Base-by-base conservation (phyloP, 164 flowering plant species). In the Malania oleifera region DNA sequence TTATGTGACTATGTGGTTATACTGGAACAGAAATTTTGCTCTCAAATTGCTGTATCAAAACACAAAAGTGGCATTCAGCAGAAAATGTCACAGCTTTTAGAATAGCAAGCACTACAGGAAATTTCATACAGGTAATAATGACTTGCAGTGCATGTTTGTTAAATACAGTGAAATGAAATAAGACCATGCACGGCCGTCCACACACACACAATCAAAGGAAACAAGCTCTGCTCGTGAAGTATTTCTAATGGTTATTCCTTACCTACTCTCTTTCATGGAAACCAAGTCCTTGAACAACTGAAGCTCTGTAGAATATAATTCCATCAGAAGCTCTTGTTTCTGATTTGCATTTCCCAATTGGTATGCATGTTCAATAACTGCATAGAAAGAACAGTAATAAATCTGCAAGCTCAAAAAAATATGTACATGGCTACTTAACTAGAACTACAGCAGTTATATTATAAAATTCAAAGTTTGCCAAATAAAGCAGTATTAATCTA, bases 361-460 rank as follows among this genome's bases (percentile, higher is more conserved):
- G 70, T 83, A 91, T 31, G 93, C 93, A 71, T 88, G 96, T 61
- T 93, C 97, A 75, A 91, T 63, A 55, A 93, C 99, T 93, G 80
- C 53, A 35, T 18, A 24, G 22, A 35, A 53, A 52, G 12, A 50
- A 19, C 11, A 35, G n/a, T 50, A 26, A 38, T 31, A 31, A 11
- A 54, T 17, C 38, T 38, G 25, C 26, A 34, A n/a, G 20, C 0
- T 31, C 10, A 6, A 39, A 5, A n/a, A 15, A 49, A 15, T 7
- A 47, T 41, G 12, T 10, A 56, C 14, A 10, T n/a, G 12, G 45
- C 23, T n/a, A 15, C 40, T 49, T 18, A n/a, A 48, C 44, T 22
- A n/a, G 19, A 11, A 22, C 11, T 22, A 47, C 51, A 47, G 19
- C 27, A 8, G 13, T 3, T 12, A 47, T 22, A 24, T 0, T 23